Evolutionary conservation across 2,329 filamentous ascomycete species (phyloP), one percentile per base, ranked within the genome.

Genomic region (Aspergillus sp.): DNA sequence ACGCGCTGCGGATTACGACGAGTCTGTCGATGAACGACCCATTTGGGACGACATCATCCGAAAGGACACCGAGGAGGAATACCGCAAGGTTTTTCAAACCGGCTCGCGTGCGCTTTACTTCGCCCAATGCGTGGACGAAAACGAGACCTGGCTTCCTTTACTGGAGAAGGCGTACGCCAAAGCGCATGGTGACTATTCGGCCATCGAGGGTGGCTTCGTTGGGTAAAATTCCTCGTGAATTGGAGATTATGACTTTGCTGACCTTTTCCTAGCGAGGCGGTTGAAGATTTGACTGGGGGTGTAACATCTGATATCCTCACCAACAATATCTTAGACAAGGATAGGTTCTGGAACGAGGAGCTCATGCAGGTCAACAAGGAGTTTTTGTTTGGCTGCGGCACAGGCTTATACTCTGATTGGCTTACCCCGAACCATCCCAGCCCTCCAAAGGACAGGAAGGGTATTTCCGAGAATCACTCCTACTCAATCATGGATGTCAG

Each of bases 301-400:
- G 78, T 80, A 6, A 80, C 78, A 0, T 77, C 77, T 0, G 77
- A 80, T 60, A 66, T 81, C 3, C 68, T 78, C 48, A 73, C 76
- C 2, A 77, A 73, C 37, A 78, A 80, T 53, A 79, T 80, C 48
- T 69, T 82, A 11, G 75, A 95, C 68, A 88, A 89, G 58, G 87
- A 96, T 51, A 83, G 85, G 20, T 96, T 96, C 70, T 96, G 91
- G 92, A 84, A 82, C 1, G 86, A 93, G 39, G 89, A 95, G 70
- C 82, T 96, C 22, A 84, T 87, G 73, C 86, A 89, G 61, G 90
- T 92, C 57, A 95, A 96, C 70, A 77, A 91, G 54, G 87, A 91
- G 51, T 96, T 95, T 66, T 71, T 76, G 27, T 82, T 77, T 66
- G 76, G 72, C 51, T 83, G 75, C 61, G 77, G 70, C 50, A 82